Percentiles rank a stretch among this genome's conserved stretches.
Evolutionary conservation across 2,329 filamentous ascomycete genomes (phyloP).

Genomic region (Geosmithia putterillii): DNA sequence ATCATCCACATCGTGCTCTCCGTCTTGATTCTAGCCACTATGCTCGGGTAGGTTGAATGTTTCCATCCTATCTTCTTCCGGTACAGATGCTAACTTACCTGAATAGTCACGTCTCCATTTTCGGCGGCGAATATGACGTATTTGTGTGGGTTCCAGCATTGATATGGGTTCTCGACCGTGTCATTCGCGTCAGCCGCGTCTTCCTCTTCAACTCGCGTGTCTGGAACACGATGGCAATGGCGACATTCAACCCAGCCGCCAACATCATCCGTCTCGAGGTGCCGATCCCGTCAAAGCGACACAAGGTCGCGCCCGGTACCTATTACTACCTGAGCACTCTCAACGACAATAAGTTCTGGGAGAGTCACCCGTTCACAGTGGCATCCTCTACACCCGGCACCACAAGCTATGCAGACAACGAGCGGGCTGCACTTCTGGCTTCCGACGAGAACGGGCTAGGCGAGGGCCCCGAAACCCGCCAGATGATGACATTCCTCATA

Average conservation of each 20-base stretch:
- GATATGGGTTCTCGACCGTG: constrained; percentile 37
- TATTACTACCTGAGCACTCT: constrained; percentile 31
- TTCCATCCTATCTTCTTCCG: background rate
- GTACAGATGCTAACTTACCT: constrained; percentile 4
- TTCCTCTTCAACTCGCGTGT: constrained; percentile 23
- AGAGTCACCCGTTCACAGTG: constrained; percentile 38
- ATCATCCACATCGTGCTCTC: constrained; percentile 38
- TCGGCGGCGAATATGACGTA: constrained; percentile 31
- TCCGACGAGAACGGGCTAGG: constrained; percentile 1
- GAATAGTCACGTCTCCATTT: constrained; percentile 37
- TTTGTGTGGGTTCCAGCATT: constrained; percentile 35
- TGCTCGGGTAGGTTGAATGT: constrained; percentile 35
- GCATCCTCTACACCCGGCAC: constrained; percentile 11
- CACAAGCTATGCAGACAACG: constrained; percentile 3
- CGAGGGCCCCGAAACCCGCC: background rate
- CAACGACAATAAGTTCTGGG: constrained; percentile 26
- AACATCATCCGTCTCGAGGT: constrained; percentile 30
- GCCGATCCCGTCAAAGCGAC: constrained; percentile 26
- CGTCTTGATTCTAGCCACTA: constrained; percentile 32
- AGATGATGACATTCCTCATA: constrained; percentile 27
- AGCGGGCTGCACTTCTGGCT: constrained; percentile 18
- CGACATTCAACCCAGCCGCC: constrained; percentile 21
- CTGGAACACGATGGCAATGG: constrained; percentile 20
- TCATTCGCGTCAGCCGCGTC: constrained; percentile 29
- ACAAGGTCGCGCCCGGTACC: constrained; percentile 23